Conservation (phyloP, 2,329 filamentous ascomycete genomes). For the Sclerotinia spermophila region DNA sequence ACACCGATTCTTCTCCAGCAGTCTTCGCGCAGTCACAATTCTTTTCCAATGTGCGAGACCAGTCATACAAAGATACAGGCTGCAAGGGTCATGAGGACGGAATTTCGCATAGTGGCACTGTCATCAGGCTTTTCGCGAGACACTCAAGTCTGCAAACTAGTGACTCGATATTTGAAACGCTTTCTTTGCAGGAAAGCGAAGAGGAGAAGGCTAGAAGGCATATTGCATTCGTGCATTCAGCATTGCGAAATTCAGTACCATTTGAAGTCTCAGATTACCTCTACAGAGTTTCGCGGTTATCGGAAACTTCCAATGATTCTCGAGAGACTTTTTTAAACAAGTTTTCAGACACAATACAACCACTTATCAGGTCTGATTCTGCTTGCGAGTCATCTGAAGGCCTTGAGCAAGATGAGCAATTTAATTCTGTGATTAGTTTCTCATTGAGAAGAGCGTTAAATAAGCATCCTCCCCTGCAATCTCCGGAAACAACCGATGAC, state of each 20-base stretch:
- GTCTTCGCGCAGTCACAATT: background rate
- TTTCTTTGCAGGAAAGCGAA: background rate
- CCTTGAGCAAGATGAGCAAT: background rate
- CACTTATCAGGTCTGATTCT: background rate
- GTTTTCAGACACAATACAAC: background rate
- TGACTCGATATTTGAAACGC: background rate
- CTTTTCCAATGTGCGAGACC: background rate
- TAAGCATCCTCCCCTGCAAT: background rate
- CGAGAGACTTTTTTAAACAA: background rate
- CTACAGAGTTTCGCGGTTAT: slow-evolving; percentile 4
- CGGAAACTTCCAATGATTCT: background rate
- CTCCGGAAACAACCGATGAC: background rate
- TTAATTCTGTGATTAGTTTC: no score
- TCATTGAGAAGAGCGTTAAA: background rate
- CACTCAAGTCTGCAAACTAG: slow-evolving; percentile 10
- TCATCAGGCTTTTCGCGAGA: background rate
- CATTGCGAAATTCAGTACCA: slow-evolving; percentile 9
- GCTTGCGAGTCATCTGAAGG: background rate
- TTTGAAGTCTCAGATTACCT: slow-evolving; percentile 16
- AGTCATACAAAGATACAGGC: background rate
- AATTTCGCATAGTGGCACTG: slow-evolving; percentile 2
- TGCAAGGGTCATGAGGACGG: background rate
- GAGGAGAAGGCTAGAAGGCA: slow-evolving; percentile 1
- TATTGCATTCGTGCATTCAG: slow-evolving; percentile 6
- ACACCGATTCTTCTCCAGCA: background rate